Base-by-base conservation (phyloP, 305 asterid genomes). In the Ilex paraguariensis region DNA sequence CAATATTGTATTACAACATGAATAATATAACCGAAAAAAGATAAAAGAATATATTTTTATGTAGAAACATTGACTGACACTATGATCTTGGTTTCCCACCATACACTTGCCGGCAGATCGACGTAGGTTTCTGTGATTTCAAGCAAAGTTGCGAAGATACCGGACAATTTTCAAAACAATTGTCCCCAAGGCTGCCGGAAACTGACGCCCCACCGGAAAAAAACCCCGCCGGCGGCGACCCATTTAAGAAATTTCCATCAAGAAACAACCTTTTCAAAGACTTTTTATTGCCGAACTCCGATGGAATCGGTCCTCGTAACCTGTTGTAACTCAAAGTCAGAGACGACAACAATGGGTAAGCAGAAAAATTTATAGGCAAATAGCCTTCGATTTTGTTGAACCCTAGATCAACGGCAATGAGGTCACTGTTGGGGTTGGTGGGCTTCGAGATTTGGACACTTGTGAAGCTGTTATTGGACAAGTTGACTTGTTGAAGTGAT, bases 161-260 rank as follows among this genome's bases (percentile, higher is more conserved):
- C 77, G 97, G 98, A 71, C 98, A 92, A 32, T 57, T 70, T 65
- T 68, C 76, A 62, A 92, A 68, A 66, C 98, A 92, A 59, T 92
- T 92, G 73, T 89, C 97, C 17, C 98, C 97, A 36, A 92, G 63
- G 64, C 97, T 88, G n/a, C 98, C 96, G 67, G 89, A 71, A 31
- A 83, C 82, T 55, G 77, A 32, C 52, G 62, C 59, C 9, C 36
- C 56, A 50, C 81, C 77, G 67, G 76, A 60, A 71, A 92, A 82
- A 13, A 88, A 68, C 31, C 84, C 95, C 54, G 71, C 73, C 81
- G 98, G 98, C 68, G 98, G 93, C 5, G 80, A 76, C 17, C 97
- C 97, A 63, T 82, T 89, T 30, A 89, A 70, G 69, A 56, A 89
- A 64, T 92, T 92, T 5, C 98, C 98, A 65, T 92, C 96, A 3